These are phyloP conservation scores for Coniferiporia sulphurascens DNA, from an alignment of 1,284 basidiomycete species.

Conservation along the genomic window DNA sequence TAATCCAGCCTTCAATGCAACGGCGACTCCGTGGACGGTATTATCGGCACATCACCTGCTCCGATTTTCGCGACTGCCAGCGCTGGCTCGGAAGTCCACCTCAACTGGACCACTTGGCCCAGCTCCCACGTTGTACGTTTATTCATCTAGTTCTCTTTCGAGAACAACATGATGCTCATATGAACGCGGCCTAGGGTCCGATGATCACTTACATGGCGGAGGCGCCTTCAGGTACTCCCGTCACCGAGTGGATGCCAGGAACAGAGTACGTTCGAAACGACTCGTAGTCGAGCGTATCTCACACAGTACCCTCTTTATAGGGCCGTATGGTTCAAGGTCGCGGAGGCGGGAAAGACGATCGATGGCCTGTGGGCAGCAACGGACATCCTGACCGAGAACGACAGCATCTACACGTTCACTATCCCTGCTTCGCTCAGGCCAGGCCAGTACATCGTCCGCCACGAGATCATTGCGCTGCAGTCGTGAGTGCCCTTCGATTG, in stretches of 20 bases:
- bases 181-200: conserved; percentile 29
- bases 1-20: conserved; percentile 38
- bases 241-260: conserved; percentile 41
- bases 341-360: conserved; percentile 38
- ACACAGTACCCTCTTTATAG: conserved; percentile 18
- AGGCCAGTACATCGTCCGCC: conserved; percentile 46
- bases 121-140: conserved; percentile 33
- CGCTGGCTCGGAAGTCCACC: conserved; percentile 36
- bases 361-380: conserved; percentile 43
- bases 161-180: background rate
- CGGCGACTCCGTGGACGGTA: conserved; percentile 35
- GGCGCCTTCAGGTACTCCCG: conserved; percentile 34
- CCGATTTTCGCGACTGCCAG: conserved; percentile 39
- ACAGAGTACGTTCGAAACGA: conserved; percentile 29
- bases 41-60: conserved; percentile 37
- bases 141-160: background rate
- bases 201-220: conserved; percentile 46
- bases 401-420: conserved; percentile 41
- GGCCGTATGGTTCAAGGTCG: conserved; percentile 47
- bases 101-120: conserved; percentile 51
- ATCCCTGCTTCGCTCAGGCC: conserved; percentile 39
- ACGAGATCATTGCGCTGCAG: conserved; percentile 34
- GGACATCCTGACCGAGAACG: conserved; percentile 34
- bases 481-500: background rate
- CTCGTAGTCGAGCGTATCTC: background rate